Base-by-base conservation (phyloP, 106 monocot species). In the Dioscorea zingiberensis region DNA sequence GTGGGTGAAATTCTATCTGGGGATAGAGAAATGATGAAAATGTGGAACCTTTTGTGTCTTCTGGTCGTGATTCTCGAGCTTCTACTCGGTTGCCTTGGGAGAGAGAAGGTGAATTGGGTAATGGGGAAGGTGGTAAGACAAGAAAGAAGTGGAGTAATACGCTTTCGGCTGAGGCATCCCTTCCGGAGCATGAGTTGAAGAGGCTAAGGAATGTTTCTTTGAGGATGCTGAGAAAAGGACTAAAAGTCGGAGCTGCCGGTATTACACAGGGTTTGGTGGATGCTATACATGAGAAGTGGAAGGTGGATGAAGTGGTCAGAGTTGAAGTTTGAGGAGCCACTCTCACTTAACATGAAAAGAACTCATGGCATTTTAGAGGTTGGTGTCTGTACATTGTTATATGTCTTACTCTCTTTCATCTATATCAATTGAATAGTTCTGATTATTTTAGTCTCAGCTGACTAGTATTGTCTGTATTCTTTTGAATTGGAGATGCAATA, bases 351-450 rank as follows among this genome's bases (percentile, higher is more conserved):
- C 70, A 95, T 95, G 94, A 95, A 69, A 67, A 87, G 76, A 59
- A 85, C 78, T 25, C 91, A 95, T 78, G 83, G 88, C 13, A 74
- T 78, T 30, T 77, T 95, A 62, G 94, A 95, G 94, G 94, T 95
- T 54, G 22, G 10, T 4, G 53, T 55, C n/a, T n/a, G n/a, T n/a
- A n/a, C n/a, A n/a, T n/a, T n/a, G n/a, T n/a, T n/a, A n/a, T n/a
- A n/a, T n/a, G n/a, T n/a, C n/a, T n/a, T n/a, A n/a, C n/a, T n/a
- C n/a, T 58, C 13, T 19, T 47, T 51, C n/a, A n/a, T n/a, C n/a
- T n/a, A n/a, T n/a, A n/a, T n/a, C n/a, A n/a, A n/a, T n/a, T n/a
- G n/a, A n/a, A n/a, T n/a, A n/a, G n/a, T n/a, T n/a, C n/a, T n/a
- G n/a, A n/a, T n/a, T n/a, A n/a, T n/a, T n/a, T n/a, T n/a, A n/a